These are phyloP conservation scores for Lentinula guzmanii DNA, from an alignment of 768 basidiomycete species.

Conservation along the genomic window DNA sequence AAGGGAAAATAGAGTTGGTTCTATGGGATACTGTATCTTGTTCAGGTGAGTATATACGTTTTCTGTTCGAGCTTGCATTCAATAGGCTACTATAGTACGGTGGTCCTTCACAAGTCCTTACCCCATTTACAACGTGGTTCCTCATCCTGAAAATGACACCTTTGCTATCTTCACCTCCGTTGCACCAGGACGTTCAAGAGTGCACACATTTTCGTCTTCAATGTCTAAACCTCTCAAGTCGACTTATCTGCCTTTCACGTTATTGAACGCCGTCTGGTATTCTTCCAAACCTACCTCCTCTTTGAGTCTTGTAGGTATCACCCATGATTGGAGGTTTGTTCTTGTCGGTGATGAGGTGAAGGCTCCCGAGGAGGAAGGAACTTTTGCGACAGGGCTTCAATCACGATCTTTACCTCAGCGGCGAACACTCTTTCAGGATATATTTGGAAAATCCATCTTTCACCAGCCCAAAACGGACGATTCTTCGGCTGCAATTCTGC, in stretches of 20 bases:
- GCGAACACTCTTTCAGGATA: conserved; percentile 80
- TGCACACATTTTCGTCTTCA: conserved; percentile 42
- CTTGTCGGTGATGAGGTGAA: conserved; percentile 58
- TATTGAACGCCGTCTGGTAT: conserved; percentile 43
- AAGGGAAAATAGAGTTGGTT: conserved; percentile 41
- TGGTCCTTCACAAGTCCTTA: conserved; percentile 45
- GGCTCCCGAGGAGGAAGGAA: conserved; percentile 34
- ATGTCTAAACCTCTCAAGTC: conserved; percentile 40
- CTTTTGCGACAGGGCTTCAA: conserved; percentile 31
- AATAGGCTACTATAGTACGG: conserved; percentile 34
- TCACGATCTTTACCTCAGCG: conserved; percentile 20
- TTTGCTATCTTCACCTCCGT: conserved; percentile 49
- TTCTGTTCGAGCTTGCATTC: background rate
- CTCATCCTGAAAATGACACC: conserved; percentile 50
- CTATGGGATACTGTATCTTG: conserved; percentile 71
- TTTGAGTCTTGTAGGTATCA: conserved; percentile 67
- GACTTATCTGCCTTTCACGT: conserved; percentile 52
- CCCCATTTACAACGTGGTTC: conserved; percentile 38
- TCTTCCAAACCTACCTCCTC: conserved; percentile 19
- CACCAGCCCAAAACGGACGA: conserved; percentile 10
- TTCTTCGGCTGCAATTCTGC: conserved; percentile 6
- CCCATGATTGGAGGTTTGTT: conserved; percentile 56
- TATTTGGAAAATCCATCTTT: conserved; percentile 81
- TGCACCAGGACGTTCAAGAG: conserved; percentile 21
- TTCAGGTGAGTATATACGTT: conserved; percentile 39